These are phyloP conservation scores for Butyriboletus appendiculatus DNA, from an alignment of 1,284 basidiomycete species.

Conservation along the genomic window DNA sequence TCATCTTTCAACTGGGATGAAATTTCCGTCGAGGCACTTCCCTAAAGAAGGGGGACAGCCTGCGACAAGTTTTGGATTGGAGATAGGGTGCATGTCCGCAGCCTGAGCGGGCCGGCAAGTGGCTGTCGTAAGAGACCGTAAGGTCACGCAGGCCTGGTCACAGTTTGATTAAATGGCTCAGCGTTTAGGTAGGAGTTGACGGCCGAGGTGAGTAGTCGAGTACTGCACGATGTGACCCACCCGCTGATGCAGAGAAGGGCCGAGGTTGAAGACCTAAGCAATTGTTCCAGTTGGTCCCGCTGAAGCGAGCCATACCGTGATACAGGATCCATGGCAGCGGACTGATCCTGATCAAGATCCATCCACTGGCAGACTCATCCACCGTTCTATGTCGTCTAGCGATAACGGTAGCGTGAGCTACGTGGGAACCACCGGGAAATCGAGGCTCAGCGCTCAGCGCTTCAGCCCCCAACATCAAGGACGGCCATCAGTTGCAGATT, in stretches of 20 bases:
- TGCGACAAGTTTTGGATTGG: constrained; percentile 13
- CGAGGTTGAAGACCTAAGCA: neutral
- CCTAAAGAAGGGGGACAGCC: constrained; percentile 6
- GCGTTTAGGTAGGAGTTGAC: neutral
- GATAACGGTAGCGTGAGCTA: constrained; percentile 22
- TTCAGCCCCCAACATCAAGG: neutral
- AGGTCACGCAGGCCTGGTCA: constrained; percentile 3
- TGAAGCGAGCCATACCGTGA: constrained; percentile 5
- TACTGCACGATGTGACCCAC: neutral
- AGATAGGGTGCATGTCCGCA: constrained; percentile 19
- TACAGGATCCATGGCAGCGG: neutral
- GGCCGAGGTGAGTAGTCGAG: neutral
- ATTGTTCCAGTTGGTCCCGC: neutral
- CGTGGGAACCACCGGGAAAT: constrained; percentile 7
- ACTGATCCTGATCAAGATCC: constrained; percentile 22
- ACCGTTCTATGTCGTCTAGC: constrained; percentile 2
- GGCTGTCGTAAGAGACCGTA: constrained; percentile 27
- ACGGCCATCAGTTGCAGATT: constrained; percentile 6
- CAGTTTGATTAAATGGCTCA: neutral
- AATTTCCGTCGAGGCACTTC: constrained; percentile 16
- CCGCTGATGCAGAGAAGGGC: neutral
- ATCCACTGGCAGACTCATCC: constrained; percentile 7
- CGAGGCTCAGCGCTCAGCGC: neutral
- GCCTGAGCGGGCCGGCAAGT: constrained; percentile 13
- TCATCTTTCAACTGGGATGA: constrained; percentile 3